Base-by-base conservation (phyloP, 1,284 basidiomycete genomes). In the Golubevia sp. region DNA sequence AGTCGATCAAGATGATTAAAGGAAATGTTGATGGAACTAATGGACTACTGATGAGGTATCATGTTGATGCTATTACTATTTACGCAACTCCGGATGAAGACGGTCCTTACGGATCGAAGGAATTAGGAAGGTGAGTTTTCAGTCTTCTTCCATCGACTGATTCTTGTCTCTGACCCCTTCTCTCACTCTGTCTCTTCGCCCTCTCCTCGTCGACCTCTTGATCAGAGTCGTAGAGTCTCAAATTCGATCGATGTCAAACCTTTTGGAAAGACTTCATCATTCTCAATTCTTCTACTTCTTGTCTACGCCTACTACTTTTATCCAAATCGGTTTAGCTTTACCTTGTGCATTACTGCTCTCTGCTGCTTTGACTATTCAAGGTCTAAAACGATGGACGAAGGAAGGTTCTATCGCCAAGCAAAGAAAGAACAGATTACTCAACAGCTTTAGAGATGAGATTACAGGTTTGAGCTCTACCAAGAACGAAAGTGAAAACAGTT, bases 201-300 rank as follows among this genome's bases (percentile, higher is more conserved):
- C 11, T 34, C 30, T 34, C 30, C 30, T 23, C 50, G 5, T 23
- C 57, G 6, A n/a, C 1, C 49, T 52, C 5, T 56, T 18, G 15
- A n/a, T 2, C 30, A 24, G 71, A 6, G 50, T 77, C 15, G 57
- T 71, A 51, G 80, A 82, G 59, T 67, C 68, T 15, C 70, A 66
- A 15, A 58, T 76, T n/a, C 64, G 73, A 15, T 70, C 76, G 15
- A 76, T 78, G 64, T 81, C 79, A 25, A 83, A 83, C 30, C 63
- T 83, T 27, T 59, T 80, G n/a, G 80, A 83, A 59, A 64, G 80
- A 15, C 59, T 83, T 30, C 80, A 83, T 56, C 80, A 83, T 58
- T 83, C 80, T 27, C 79, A 83, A 49, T 83, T 82, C 66, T 74
- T 83, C 63, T 83, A 82, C 51, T 57, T 83, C 30, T 68, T 83